Base-by-base conservation (phyloP, 1,284 basidiomycete genomes). In the Trametes versicolor region DNA sequence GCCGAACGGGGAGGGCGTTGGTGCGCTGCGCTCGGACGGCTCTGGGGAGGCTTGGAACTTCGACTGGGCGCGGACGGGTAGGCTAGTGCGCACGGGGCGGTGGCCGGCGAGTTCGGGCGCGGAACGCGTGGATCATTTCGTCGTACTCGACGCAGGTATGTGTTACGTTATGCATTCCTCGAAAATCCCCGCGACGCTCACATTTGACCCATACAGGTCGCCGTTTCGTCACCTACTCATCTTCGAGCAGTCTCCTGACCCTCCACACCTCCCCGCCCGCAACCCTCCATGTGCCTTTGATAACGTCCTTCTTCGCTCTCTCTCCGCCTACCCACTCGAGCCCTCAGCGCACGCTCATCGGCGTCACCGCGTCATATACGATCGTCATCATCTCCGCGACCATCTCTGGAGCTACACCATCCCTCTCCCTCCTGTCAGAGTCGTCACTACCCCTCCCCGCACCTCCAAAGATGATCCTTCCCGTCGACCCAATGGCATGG, bases 401-500 rank as follows among this genome's bases (percentile, higher is more conserved):
- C 4, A 66, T 72, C 34, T 57, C 53, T 34, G 62, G 51, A 25
- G 25, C 58, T 34, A 36, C 54, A 39, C 67, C 81, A 19, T 74
- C 76, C 0, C 77, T 87, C 7, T 63, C 67, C 17, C 69, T 89
- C 2, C 72, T 81, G 55, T 83, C 84, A 12, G 79, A 82, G 58
- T 80, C 79, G 36, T 75, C 71, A 45, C 78, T 91, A 5, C 88
- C 90, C 1, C 78, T 89, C 12, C 67, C 80, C 1, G 75, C 75
- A 47, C 78, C 81, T 4, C 85, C 87, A 2, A 83, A 79, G 57
- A 79, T 88, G 62, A 88, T 94, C 36, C 74, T 95, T 13, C 92
- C 93, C 6, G 93, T 97, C 4, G 95, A 97, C 76, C 94, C 95
- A 0, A 96, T 96, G 95, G 92, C 91, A 13, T 96, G 95, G 95